Conservation (phyloP, 768 basidiomycete species). For the Lanmaoa pseudosensibilis region DNA sequence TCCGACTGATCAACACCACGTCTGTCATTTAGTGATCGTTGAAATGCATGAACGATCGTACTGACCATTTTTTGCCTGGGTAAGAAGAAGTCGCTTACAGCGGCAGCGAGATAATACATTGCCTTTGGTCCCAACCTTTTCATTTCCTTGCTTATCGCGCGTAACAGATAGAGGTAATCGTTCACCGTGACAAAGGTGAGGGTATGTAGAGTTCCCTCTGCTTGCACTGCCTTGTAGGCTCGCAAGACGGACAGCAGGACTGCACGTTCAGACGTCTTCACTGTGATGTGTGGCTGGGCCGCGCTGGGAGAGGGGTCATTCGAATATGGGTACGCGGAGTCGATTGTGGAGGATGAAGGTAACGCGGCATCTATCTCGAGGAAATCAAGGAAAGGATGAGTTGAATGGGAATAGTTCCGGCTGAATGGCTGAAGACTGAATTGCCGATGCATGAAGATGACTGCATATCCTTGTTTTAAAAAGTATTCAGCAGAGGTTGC, state of each 20-base stretch:
- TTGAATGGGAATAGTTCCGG: slow-evolving; percentile 96
- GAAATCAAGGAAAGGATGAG: slow-evolving; percentile 96
- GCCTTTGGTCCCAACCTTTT: slow-evolving; percentile 64
- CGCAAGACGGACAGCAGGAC: slow-evolving; percentile 72
- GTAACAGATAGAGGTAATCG: slow-evolving; percentile 92
- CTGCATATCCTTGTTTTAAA: slow-evolving; percentile 89
- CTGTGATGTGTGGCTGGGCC: slow-evolving; percentile 53
- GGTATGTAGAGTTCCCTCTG: slow-evolving; percentile 72
- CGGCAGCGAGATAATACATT: slow-evolving; percentile 97
- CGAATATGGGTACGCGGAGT: slow-evolving; percentile 22
- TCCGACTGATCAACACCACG: slow-evolving; percentile 59
- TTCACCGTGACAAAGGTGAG: slow-evolving; percentile 92
- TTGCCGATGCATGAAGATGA: slow-evolving; percentile 98
- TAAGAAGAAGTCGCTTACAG: slow-evolving; percentile 97
- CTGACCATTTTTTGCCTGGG: slow-evolving; percentile 87
- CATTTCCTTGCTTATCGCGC: slow-evolving; percentile 80
- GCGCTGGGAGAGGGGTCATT: slow-evolving; percentile 31
- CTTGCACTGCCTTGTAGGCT: slow-evolving; percentile 79
- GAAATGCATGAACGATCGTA: slow-evolving; percentile 6
- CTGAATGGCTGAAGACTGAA: slow-evolving; percentile 98
- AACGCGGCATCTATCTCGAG: slow-evolving; percentile 58
- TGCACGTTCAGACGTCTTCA: slow-evolving; percentile 61
- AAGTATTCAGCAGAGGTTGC: slow-evolving; percentile 99
- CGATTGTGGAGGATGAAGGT: slow-evolving; percentile 19
- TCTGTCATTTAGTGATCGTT: not conserved